These are phyloP conservation scores for Volvox reticuliferus DNA, from an alignment of 139 green algal species.

Conservation along the genomic window DNA sequence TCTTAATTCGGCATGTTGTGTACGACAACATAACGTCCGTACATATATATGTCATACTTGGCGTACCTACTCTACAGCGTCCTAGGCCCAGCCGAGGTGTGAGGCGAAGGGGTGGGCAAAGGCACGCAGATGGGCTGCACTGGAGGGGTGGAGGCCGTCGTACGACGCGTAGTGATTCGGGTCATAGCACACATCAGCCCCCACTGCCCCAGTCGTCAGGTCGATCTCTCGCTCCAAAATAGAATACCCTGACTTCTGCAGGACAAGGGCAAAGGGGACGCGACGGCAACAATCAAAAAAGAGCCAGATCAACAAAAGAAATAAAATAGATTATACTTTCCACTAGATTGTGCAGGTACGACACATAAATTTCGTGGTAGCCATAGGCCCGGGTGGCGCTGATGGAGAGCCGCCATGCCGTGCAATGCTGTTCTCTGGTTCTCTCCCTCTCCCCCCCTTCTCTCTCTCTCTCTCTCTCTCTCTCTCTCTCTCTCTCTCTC, in stretches of 20 bases:
- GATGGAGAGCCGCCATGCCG: no score
- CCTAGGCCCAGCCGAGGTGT: background rate
- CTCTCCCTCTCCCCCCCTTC: no score
- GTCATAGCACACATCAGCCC: background rate
- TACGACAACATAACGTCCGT: background rate
- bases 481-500: no score
- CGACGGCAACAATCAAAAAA: background rate
- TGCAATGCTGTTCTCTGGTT: no score
- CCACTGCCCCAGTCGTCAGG: background rate
- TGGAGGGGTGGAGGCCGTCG: slow-evolving; percentile 20
- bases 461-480: no score
- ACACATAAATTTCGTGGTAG: background rate
- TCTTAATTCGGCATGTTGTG: background rate
- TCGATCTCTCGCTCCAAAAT: background rate
- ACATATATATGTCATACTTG: background rate
- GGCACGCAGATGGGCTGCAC: background rate
- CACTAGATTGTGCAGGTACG: background rate
- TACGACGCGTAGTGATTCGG: background rate
- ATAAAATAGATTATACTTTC: background rate
- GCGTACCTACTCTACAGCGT: no score
- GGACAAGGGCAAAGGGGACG: background rate
- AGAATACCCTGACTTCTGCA: background rate
- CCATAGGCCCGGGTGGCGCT: no score
- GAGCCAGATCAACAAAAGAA: background rate
- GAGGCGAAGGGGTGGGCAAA: slow-evolving; percentile 1